Evolutionary conservation across 2,329 filamentous ascomycete species (phyloP), one percentile per base, ranked within the genome.

Genomic region (Calycina herbarum): DNA sequence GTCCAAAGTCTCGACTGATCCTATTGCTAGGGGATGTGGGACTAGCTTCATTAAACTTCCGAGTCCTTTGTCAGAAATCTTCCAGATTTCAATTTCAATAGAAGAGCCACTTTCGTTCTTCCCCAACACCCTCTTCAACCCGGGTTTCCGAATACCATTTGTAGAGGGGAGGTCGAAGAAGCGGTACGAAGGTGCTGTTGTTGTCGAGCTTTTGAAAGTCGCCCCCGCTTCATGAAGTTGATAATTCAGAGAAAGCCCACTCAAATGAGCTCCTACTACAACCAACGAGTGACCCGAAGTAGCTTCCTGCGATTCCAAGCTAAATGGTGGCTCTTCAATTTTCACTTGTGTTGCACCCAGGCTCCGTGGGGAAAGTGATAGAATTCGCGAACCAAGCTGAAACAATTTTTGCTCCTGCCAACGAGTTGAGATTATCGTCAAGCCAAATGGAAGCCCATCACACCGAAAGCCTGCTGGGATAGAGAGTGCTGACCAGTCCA

Each of bases 401-500:
- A 40, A 38, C 1, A 79, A 73, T 29, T 67, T 70, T 0, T 72
- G 67, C 24, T 79, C 78, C 57, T 77, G 72, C 78, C 78, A 79
- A 2, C 68, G 66, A 29, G 67, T 75, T 2, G 77, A 75, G 5
- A 80, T 78, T 1, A 80, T 66, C 0, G 78, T 79, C 6, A 80
- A 66, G 1, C 78, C 77, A 62, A 80, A 79, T 0, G 78, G 78
- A 6, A 79, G 70, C 0, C 76, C 76, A 40, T 79, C 76, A 0
- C 69, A 42, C 0, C 77, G 67, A 42, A 78, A 79, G 1, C 81
- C 81, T 0, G 59, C 59, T 48, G 59, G 84, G n/a, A 86, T 78
- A 0, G 82, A 79, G 10, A 85, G 70, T 2, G 82, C 84, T 48
- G 81, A 82, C 70, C 86, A 79, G 73, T 88, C 85, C 20, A 88